These are phyloP conservation scores for Anastatica hierochuntica DNA, from an alignment of 345 rosid genomes.

Conservation along the genomic window DNA sequence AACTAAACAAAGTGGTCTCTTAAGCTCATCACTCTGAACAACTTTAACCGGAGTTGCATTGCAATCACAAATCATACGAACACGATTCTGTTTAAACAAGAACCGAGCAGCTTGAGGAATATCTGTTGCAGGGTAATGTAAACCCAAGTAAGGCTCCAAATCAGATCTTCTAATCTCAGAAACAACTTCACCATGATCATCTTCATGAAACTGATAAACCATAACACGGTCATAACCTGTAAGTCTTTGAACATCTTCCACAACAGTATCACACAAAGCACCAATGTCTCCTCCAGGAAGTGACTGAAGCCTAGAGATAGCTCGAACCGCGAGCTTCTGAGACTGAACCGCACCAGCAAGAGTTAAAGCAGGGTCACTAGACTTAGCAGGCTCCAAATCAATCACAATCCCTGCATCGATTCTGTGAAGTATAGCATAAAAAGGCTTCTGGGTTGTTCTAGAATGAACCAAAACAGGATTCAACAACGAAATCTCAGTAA, in stretches of 20 bases:
- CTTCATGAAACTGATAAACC: slow-evolving; percentile 82
- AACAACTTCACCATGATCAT: slow-evolving; percentile 80
- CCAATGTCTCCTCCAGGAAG: slow-evolving; percentile 80
- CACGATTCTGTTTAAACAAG: slow-evolving; percentile 76
- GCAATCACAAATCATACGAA: slow-evolving; percentile 75
- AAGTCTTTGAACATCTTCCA: slow-evolving; percentile 77
- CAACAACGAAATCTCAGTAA: slow-evolving; percentile 54
- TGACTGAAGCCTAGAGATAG: slow-evolving; percentile 76
- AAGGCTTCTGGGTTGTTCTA: slow-evolving; percentile 45
- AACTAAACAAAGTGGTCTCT: slow-evolving; percentile 64
- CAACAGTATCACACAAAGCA: slow-evolving; percentile 66
- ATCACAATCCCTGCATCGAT: slow-evolving; percentile 70
- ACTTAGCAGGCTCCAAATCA: slow-evolving; percentile 74
- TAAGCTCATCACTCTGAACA: slow-evolving; percentile 54
- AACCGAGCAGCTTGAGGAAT: slow-evolving; percentile 84
- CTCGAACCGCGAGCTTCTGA: slow-evolving; percentile 71
- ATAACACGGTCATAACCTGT: slow-evolving; percentile 86
- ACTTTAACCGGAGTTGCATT: slow-evolving; percentile 45
- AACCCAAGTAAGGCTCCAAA: slow-evolving; percentile 77
- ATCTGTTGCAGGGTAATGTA: slow-evolving; percentile 84
- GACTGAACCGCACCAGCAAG: slow-evolving; percentile 79
- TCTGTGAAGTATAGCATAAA: slow-evolving; percentile 73
- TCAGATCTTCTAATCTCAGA: slow-evolving; percentile 79
- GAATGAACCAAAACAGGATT: slow-evolving; percentile 68
- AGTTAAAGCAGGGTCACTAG: slow-evolving; percentile 50